phyloP scores from a whole-genome alignment of 805 yeast species.

The Kregervanrija pseudodelftensis region DNA sequence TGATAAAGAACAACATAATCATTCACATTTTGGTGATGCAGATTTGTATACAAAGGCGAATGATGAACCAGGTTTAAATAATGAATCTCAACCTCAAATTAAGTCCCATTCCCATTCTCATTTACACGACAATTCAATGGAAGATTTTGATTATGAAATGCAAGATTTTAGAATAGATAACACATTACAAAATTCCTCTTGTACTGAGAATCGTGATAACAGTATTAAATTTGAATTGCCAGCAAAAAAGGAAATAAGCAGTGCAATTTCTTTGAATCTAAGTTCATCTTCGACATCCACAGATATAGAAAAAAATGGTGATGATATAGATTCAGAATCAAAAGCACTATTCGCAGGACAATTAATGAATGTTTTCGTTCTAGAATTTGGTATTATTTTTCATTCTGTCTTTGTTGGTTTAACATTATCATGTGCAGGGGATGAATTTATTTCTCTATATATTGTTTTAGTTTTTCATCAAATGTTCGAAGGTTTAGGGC shows the following conservation, averaged over 20 bases:
- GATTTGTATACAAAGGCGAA: background rate
- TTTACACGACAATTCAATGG: too few species aligned
- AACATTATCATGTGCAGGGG: conserved; percentile 70
- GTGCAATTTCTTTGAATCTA: too few species aligned
- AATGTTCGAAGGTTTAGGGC: conserved; percentile 79
- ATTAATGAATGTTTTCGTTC: conserved; percentile 45
- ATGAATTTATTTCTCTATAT: conserved; percentile 64
- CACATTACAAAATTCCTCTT: too few species aligned
- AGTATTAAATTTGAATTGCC: too few species aligned
- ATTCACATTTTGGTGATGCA: conserved; percentile 50
- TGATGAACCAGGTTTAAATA: too few species aligned
- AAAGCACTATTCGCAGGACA: conserved; percentile 43
- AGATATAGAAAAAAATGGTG: background rate
- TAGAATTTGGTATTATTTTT: conserved; percentile 76
- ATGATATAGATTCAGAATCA: conserved; percentile 1
- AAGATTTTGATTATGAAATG: too few species aligned
- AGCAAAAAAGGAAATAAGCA: too few species aligned
- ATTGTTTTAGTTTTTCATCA: conserved; percentile 71
- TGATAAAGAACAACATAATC: conserved; percentile 33
- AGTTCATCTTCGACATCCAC: background rate
- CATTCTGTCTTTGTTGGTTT: conserved; percentile 81
- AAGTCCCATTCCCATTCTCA: too few species aligned
- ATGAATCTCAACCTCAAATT: too few species aligned
- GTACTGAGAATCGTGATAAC: too few species aligned
- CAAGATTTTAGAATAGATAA: too few species aligned